Conservation (phyloP, 176 grass and related monocot species). For the Aegilops longissima region DNA sequence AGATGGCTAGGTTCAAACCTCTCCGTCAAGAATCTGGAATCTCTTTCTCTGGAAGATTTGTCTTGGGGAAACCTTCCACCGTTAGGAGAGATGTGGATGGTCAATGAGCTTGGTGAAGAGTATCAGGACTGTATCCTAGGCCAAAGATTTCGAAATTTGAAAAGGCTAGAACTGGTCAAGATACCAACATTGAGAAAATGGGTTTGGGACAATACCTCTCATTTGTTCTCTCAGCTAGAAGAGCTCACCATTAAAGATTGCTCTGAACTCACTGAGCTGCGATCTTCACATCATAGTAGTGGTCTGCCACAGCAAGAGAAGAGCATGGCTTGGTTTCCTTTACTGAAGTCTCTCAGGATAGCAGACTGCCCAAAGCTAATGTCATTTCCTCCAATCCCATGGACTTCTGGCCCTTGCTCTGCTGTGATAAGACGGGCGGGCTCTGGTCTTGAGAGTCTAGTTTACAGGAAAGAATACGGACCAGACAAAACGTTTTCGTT, state of each 20-base stretch:
- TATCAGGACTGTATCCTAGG: background rate
- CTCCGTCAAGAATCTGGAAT: background rate
- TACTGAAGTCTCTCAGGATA: background rate
- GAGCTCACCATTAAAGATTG: background rate
- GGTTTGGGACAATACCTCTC: background rate
- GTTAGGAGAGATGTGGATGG: background rate
- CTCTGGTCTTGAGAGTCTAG: fast-evolving
- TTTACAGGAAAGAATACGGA: fast-evolving
- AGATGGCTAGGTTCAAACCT: background rate
- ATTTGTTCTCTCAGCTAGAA: background rate
- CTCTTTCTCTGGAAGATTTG: background rate
- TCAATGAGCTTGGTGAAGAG: background rate
- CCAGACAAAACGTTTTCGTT: no score
- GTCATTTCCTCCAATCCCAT: background rate
- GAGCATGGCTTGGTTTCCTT: background rate
- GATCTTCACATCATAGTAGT: no score
- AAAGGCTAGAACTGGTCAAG: no score
- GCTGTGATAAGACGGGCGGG: background rate
- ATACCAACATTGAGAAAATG: background rate
- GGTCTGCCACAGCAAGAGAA: background rate
- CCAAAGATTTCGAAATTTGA: no score
- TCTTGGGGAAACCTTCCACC: background rate
- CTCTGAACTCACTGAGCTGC: background rate
- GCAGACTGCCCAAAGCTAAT: background rate
- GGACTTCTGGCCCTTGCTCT: background rate